Evolutionary conservation across 2,329 filamentous ascomycete genomes (phyloP).

Genomic region (Aspergillus sp.): DNA sequence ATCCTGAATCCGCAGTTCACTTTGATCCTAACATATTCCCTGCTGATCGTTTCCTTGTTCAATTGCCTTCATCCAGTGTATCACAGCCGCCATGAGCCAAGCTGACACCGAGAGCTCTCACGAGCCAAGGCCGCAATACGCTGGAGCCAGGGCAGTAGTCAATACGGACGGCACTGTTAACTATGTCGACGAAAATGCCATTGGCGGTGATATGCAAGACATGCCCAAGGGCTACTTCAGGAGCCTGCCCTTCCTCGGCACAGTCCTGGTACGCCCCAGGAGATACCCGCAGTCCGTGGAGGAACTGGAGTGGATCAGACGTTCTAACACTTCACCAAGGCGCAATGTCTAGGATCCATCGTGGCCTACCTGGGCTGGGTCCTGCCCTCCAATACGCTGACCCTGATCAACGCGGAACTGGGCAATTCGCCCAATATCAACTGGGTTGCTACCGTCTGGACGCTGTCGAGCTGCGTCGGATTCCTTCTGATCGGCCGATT

Average conservation of each 20-base stretch:
- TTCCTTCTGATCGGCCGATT: neutral
- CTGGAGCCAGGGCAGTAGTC: neutral
- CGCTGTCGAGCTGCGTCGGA: neutral
- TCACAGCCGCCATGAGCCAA: too few relatives aligned
- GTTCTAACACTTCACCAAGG: neutral
- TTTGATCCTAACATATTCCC: too few relatives aligned
- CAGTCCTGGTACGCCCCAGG: neutral
- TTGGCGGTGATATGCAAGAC: neutral
- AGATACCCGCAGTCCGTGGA: too few relatives aligned
- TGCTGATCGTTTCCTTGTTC: too few relatives aligned
- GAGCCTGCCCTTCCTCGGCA: neutral
- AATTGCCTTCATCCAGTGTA: too few relatives aligned
- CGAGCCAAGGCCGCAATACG: neutral
- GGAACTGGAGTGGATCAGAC: too few relatives aligned
- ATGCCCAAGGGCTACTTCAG: slow-evolving; percentile 2
- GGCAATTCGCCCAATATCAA: neutral
- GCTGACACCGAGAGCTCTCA: too few relatives aligned
- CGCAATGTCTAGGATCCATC: neutral
- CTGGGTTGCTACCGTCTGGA: slow-evolving; percentile 2
- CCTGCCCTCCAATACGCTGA: neutral
- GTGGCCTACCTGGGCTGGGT: neutral
- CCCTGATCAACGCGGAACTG: neutral
- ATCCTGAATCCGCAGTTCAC: too few relatives aligned
- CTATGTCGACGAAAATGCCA: neutral
- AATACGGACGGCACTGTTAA: neutral